phyloP scores from a whole-genome alignment of 495 filamentous ascomycete species.

The Chaetomidium leptoderma region DNA sequence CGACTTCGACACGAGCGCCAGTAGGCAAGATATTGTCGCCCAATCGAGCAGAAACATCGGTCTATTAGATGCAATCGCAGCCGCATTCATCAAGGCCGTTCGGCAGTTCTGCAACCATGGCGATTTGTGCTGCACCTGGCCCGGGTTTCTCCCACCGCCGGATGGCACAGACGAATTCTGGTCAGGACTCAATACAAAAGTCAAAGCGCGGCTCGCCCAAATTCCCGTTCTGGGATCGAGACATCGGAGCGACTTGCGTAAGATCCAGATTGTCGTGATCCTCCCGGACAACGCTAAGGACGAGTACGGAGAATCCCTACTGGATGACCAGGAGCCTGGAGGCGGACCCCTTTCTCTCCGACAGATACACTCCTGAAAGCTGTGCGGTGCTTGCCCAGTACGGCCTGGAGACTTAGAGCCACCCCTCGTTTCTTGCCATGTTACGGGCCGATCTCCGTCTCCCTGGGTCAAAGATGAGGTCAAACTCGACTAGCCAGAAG shows the following conservation, averaged over 20 bases:
- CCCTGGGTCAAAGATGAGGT: constrained; percentile 17
- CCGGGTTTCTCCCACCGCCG: constrained; percentile 27
- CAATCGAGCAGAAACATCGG: constrained; percentile 24
- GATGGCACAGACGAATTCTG: constrained; percentile 11
- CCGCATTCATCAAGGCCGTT: constrained; percentile 29
- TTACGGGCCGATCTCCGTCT: background rate
- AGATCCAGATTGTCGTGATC: too few species aligned
- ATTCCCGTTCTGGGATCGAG: too few species aligned
- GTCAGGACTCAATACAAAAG: background rate
- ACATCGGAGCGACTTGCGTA: too few species aligned
- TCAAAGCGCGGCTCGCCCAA: too few species aligned
- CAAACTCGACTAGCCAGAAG: constrained; percentile 5
- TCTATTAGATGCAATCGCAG: constrained; percentile 26
- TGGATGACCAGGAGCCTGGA: background rate
- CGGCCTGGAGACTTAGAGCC: background rate
- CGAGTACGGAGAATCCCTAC: too few species aligned
- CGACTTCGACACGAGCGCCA: constrained; percentile 46
- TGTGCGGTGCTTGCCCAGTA: too few species aligned
- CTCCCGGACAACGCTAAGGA: too few species aligned
- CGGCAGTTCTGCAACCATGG: constrained; percentile 26
- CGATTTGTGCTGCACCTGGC: constrained; percentile 30
- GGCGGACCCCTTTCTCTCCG: constrained; percentile 1
- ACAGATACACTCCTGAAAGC: background rate
- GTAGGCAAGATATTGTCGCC: constrained; percentile 38
- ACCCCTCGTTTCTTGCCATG: background rate